Base-by-base conservation (phyloP, 1,284 basidiomycete genomes). In the Athelia sp. region DNA sequence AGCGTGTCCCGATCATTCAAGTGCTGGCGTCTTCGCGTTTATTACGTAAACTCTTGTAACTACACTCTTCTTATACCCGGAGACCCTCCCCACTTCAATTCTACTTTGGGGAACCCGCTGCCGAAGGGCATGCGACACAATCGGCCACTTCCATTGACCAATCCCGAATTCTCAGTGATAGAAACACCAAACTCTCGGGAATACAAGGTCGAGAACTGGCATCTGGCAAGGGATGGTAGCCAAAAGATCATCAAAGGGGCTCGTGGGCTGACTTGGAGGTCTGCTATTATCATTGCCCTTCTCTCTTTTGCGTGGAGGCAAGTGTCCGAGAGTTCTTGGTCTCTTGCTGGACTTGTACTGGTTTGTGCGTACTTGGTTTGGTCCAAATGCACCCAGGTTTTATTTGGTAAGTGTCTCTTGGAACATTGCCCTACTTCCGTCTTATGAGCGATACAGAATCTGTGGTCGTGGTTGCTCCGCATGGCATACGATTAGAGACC, bases 401-500 rank as follows among this genome's bases (percentile, higher is more conserved):
- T 83, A 11, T 74, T 73, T 62, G 82, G 82, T 82, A 58, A 21
- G 65, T 22, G 9, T 49, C 36, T 35, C 15, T 15, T n/a, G 18
- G 17, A 35, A 22, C 17, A 4, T 14, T 21, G 34, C 11, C 46
- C 23, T 29, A 23, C 8, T 36, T 47, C 48, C 3, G 46, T 47
- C 32, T 40, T 42, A 53, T 46, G 45, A 43, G 45, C 46, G 26
- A 43, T 47, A 18, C 50, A 90, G 88, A 90, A 66, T 87, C 85
- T 23, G 67, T 90, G 3, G 62, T 88, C 35, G 70, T 85, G 19
- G 61, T 88, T 43, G 82, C 82, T 14, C 68, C 73, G 1, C 76
- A 84, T 50, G 87, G 88, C 13, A 67, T 90, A 31, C 87, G 90
- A 58, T 62, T 90, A 1, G 84, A 90, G 64, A 82, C 81, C 0